Conservation (phyloP, 306 rosid species). For the Quercus mongolica region DNA sequence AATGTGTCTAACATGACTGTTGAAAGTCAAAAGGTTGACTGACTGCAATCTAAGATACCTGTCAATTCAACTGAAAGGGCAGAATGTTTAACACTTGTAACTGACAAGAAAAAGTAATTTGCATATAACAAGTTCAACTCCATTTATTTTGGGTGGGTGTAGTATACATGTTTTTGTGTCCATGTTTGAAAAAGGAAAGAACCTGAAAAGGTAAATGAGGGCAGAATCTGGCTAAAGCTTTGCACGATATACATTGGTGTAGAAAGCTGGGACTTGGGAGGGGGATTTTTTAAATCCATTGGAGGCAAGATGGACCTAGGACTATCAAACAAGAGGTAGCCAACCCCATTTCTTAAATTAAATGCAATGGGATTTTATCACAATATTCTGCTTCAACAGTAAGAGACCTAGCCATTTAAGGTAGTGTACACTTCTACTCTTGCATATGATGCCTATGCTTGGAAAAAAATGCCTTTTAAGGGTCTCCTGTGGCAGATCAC, state of each 20-base stretch:
- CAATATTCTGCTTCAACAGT: neutral
- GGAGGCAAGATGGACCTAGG: neutral
- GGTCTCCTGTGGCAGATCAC: neutral
- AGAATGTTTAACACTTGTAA: no score
- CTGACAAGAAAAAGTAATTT: neutral
- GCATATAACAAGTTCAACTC: neutral
- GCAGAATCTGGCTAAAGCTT: neutral
- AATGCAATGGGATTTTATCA: neutral
- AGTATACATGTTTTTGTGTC: neutral
- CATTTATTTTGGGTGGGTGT: neutral
- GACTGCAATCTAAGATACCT: neutral
- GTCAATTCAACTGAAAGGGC: neutral
- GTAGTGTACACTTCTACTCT: neutral
- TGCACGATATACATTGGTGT: neutral
- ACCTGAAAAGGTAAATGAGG: neutral
- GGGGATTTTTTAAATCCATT: neutral
- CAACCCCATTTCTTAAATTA: neutral
- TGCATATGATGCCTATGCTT: neutral
- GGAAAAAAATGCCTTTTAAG: neutral
- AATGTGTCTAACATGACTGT: neutral
- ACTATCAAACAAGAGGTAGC: neutral
- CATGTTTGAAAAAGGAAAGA: neutral
- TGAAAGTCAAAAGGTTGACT: neutral
- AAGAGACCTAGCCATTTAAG: neutral
- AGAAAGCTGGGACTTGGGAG: neutral